Percentiles rank a stretch among this genome's conserved stretches.
These are phyloP conservation scores for Ramaria sp. DNA, from an alignment of 768 basidiomycete species.

Conservation along the genomic window DNA sequence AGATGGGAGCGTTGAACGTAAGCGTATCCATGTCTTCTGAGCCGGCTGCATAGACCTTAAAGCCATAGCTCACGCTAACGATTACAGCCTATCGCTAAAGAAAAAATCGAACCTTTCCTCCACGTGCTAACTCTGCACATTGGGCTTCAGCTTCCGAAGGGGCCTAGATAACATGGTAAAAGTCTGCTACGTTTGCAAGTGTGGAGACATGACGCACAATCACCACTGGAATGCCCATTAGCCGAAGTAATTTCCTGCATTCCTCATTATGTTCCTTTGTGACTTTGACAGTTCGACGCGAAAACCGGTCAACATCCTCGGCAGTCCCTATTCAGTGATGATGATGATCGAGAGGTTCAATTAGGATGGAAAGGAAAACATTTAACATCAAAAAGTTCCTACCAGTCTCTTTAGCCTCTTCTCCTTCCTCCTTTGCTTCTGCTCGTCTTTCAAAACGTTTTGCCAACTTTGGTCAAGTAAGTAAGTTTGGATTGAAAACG, in stretches of 20 bases:
- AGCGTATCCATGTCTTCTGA: slow-evolving; percentile 99
- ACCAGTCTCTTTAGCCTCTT: slow-evolving; percentile 94
- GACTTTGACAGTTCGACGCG: slow-evolving; percentile 86
- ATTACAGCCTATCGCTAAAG: too few relatives aligned
- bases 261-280: slow-evolving; percentile 96
- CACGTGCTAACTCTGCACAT: slow-evolving; percentile 95
- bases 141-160: slow-evolving; percentile 99
- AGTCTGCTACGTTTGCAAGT: slow-evolving; percentile 1
- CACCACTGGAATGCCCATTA: slow-evolving; percentile 97
- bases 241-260: slow-evolving; percentile 69
- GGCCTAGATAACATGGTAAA: slow-evolving; percentile 40
- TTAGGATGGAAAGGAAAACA: background rate
- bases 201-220: slow-evolving; percentile 41
- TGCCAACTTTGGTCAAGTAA: slow-evolving; percentile 50
- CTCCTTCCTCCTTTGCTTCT: slow-evolving; percentile 89
- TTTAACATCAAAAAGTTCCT: background rate
- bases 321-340: slow-evolving; percentile 47
- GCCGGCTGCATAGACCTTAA: slow-evolving; percentile 91
- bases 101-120: slow-evolving; percentile 59
- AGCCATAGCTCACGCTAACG: background rate
- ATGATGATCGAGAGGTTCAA: background rate
- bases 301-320: slow-evolving; percentile 87
- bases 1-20: slow-evolving; percentile 85
- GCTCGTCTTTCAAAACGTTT: slow-evolving; percentile 88
- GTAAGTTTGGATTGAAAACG: background rate